A percentile compares a stretch with the other conserved stretches of the same genome.
Conservation (phyloP, 768 basidiomycete genomes). For the Russula emetica region DNA sequence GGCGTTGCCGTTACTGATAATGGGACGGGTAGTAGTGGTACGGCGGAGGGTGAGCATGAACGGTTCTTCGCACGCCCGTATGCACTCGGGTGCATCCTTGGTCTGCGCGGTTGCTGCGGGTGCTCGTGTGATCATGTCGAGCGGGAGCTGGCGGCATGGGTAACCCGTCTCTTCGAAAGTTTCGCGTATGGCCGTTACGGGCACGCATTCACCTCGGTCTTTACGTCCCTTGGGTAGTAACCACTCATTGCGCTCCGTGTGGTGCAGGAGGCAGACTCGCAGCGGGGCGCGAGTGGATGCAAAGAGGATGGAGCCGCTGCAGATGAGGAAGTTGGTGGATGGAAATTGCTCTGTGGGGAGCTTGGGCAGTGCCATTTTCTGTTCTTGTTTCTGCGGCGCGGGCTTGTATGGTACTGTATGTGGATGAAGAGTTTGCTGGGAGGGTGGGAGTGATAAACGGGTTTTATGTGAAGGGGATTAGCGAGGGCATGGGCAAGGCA, state of each 20-base stretch:
- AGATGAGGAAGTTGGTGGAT: constrained; percentile 31
- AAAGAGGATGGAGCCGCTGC: constrained; percentile 34
- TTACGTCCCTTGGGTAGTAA: constrained; percentile 62
- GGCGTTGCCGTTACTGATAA: neutral
- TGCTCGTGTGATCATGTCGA: constrained; percentile 52
- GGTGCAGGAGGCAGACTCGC: constrained; percentile 34
- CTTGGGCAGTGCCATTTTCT: constrained; percentile 12
- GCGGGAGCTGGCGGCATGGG: constrained; percentile 46
- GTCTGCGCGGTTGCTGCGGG: constrained; percentile 44
- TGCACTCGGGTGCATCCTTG: constrained; percentile 31
- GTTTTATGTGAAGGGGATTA: neutral
- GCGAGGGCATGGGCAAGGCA: constrained; percentile 15
- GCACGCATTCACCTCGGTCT: constrained; percentile 50
- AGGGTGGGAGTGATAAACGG: neutral
- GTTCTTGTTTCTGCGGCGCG: neutral
- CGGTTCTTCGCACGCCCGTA: constrained; percentile 34
- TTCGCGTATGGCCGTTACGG: constrained; percentile 52
- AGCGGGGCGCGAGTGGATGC: constrained; percentile 23
- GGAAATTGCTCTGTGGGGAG: constrained; percentile 17
- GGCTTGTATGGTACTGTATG: neutral
- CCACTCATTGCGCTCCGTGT: constrained; percentile 33
- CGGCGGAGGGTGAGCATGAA: constrained; percentile 37
- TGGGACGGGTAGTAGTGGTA: neutral
- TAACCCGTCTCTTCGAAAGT: constrained; percentile 66
- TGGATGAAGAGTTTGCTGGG: no score